These are phyloP conservation scores for Dipodascus geniculatus DNA, from an alignment of 805 yeast genomes.

Conservation along the genomic window DNA sequence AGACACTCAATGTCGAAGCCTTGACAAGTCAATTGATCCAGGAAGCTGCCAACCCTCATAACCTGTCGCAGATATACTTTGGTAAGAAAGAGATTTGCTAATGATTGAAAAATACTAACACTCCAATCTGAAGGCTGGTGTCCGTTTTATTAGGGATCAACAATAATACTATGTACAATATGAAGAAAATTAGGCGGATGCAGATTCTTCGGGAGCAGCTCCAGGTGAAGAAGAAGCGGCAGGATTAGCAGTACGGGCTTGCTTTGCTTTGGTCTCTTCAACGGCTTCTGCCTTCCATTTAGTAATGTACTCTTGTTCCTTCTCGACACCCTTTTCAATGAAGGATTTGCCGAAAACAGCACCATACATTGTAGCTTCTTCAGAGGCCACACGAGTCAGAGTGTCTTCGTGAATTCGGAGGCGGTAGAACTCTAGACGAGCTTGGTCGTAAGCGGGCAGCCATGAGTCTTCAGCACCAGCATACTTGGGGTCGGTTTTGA, in stretches of 20 bases:
- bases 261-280: slow-evolving; percentile 44
- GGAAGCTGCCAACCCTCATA: slow-evolving; percentile 57
- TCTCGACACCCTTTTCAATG: slow-evolving; percentile 53
- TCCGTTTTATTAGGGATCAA: slow-evolving; percentile 21
- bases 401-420: slow-evolving; percentile 76
- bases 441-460: slow-evolving; percentile 66
- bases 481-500: slow-evolving; percentile 24
- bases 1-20: slow-evolving; percentile 71
- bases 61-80: slow-evolving; percentile 61
- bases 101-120: neutral
- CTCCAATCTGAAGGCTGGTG: slow-evolving; percentile 22
- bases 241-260: slow-evolving; percentile 20
- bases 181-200: neutral
- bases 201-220: neutral
- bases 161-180: neutral
- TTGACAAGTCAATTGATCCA: slow-evolving; percentile 68
- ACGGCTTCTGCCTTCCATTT: slow-evolving; percentile 65
- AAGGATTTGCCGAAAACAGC: slow-evolving; percentile 53
- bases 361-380: slow-evolving; percentile 81
- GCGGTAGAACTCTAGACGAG: slow-evolving; percentile 80
- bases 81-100: slow-evolving; percentile 44
- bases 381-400: slow-evolving; percentile 56
- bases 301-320: slow-evolving; percentile 60
- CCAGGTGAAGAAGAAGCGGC: slow-evolving; percentile 12
- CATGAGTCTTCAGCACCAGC: slow-evolving; percentile 17